phyloP scores from a whole-genome alignment of 345 rosid species.

The Ceriops decandra region DNA sequence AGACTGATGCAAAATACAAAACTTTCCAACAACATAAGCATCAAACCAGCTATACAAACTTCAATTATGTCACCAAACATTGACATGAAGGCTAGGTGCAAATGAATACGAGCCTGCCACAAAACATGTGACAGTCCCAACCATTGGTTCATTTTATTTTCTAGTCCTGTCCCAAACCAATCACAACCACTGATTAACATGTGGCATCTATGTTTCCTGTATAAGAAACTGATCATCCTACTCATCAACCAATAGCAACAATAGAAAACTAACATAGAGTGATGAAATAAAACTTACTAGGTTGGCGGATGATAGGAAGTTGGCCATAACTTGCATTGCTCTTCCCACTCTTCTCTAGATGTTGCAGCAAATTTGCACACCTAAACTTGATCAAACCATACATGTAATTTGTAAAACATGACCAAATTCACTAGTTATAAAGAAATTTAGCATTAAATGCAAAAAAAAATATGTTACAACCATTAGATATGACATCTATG shows the following conservation, averaged over 20 bases:
- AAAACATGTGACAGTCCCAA: too few relatives aligned
- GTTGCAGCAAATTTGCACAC: conserved; percentile 67
- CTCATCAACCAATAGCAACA: background rate
- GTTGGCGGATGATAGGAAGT: conserved; percentile 90
- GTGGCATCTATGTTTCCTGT: too few relatives aligned
- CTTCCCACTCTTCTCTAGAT: conserved; percentile 83
- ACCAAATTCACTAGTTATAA: background rate
- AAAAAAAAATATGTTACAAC: background rate
- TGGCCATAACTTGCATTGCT: conserved; percentile 92
- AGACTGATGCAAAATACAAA: too few relatives aligned
- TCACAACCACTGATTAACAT: too few relatives aligned
- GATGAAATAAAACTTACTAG: conserved; percentile 47
- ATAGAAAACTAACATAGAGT: conserved; percentile 1
- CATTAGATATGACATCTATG: background rate
- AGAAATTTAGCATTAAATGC: background rate
- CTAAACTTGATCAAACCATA: conserved; percentile 29
- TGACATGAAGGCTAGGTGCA: too few relatives aligned
- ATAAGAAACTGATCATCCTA: too few relatives aligned
- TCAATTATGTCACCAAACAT: too few relatives aligned
- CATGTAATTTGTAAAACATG: conserved; percentile 7
- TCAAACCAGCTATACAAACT: too few relatives aligned
- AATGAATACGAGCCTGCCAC: too few relatives aligned
- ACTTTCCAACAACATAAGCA: too few relatives aligned
- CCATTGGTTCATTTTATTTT: too few relatives aligned
- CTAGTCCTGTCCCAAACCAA: too few relatives aligned